Base-by-base conservation (phyloP, 1,284 basidiomycete genomes). In the Cutaneotrichosporon sp. region DNA sequence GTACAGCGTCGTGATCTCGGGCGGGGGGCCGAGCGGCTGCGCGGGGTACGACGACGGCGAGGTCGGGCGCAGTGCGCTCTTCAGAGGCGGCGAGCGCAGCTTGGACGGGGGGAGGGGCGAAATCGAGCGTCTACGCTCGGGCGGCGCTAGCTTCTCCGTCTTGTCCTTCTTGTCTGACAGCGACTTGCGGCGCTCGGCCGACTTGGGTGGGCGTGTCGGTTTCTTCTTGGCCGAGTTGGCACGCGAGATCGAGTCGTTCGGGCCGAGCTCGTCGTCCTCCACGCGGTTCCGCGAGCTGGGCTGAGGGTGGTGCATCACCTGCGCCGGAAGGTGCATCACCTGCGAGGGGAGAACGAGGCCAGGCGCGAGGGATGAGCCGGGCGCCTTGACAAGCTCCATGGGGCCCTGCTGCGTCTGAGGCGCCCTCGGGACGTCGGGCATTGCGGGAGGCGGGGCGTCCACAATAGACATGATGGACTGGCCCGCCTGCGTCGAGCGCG, bases 351-450 rank as follows among this genome's bases (percentile, higher is more conserved):
- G n/a, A n/a, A 65, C 46, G 22, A 64, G 47, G 18, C 45, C 20
- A 24, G 42, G 60, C 9, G 74, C 67, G 36, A 77, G 60, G 1
- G 72, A 70, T 14, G 74, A 72, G 55, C 77, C 77, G 3, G 77
- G 77, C 0, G 77, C 77, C 62, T 70, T 75, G 22, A 70, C 64
- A 4, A 76, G 54, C 58, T 71, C 69, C 68, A 79, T 69, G 51
- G 33, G 5, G 77, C 76, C 25, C 25, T 50, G 25, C 10, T 67
- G 70, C 45, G 71, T 71, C 57, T 66, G 69, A 2, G 79, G 79
- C 0, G 79, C 79, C 62, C 77, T 79, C 31, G 79, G 78, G 0
- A 80, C 73, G 11, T 79, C 78, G 7, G 73, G 73, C 77, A 80
- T 76, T 14, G 63, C 58, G 10, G 79, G 76, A 11, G 67, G 56